Base-by-base conservation (phyloP, 108 stramenopile species). In the Cyclotella cryptica region DNA sequence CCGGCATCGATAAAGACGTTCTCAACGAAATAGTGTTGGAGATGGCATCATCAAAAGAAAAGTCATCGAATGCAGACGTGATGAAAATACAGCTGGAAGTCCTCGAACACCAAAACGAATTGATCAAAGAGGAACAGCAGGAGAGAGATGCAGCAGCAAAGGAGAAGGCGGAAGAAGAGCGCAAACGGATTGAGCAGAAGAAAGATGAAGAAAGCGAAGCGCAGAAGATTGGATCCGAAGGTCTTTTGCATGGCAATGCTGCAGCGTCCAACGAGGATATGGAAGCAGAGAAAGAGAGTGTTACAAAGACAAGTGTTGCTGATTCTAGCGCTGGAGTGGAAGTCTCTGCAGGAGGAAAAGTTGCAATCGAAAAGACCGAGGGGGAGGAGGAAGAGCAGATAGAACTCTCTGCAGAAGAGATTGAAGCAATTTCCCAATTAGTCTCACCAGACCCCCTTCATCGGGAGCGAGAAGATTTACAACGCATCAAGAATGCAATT, bases 1-100 rank as follows among this genome's bases (percentile, higher is more conserved):
- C 94, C 45, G 93, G 94, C 21, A 85, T 99, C 72, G 98, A 98
- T 70, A 92, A 96, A 67, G 94, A 95, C 44, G 93, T 98, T 28
- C 71, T 99, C 52, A 97, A 98, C 67, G 98, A 99, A 83, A 95
- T 97, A 29, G 85, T 99, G n/a, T 77, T 98, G 19, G 92, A 94
- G 49, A 96, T 92, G 58, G 97, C 97, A n/a, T 89, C 93, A 26
- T 85, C 86, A 3, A 84, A 93, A 72, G 97, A 97, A 71, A 88
- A 78, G 46, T 86, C 81, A 46, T 80, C 79, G 1, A 81, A 91
- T 77, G 78, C 90, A 7, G 89, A 90, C 52, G 83, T 94, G 13
- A 83, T 88, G 69, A 94, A 93, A 69, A 87, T 94, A 40, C 91
- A 92, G 64, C 79, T 96, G 11, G 91, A 93, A 54, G 91, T 94